Base-by-base conservation (phyloP, 257 asterid species). In the Nicotiana tomentosiformis region DNA sequence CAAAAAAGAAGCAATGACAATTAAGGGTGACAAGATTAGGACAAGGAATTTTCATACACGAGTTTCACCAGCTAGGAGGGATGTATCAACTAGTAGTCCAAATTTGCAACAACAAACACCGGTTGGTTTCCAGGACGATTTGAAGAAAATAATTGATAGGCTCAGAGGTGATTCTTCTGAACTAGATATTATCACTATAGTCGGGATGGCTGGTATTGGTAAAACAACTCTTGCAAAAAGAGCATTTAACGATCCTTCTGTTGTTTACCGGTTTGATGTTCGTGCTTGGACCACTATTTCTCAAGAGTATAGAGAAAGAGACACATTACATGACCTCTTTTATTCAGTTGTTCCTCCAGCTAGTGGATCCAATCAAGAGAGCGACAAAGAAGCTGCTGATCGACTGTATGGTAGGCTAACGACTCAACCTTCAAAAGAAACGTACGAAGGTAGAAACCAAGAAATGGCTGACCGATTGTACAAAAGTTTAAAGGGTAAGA, bases 221-320 rank as follows among this genome's bases (percentile, higher is more conserved):
- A 68, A 68, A 68, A 68, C 89, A 53, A 87, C 89, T 49, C 86
- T 87, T 32, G 87, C 86, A 29, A 78, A 66, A 65, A 82, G 53
- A 49, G 80, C 83, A 29, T 87, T 82, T 70, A 85, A 87, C 18
- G 77, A 87, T 69, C 84, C 66, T 0, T 78, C 76, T 70, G 77
- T 84, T 26, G 84, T 78, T 17, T 53, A 82, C 57, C 83, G 81
- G 68, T 87, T 87, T 76, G 55, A 82, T 64, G 85, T 82, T 10
- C 87, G 84, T 56, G 89, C 87, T 32, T 87, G 89, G 89, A 56
- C 80, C 26, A 84, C 84, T 10, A 81, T 87, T 16, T 87, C 89
- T 56, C 89, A 84, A 66, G 83, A 86, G 23, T 86, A 84, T 60
- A 60, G 66, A 18, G 32, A 81, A 53, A 77, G 49, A 51, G 72